Evolutionary conservation across 1,284 basidiomycete species (phyloP).

Genomic region (Leucoagaricus sp.): DNA sequence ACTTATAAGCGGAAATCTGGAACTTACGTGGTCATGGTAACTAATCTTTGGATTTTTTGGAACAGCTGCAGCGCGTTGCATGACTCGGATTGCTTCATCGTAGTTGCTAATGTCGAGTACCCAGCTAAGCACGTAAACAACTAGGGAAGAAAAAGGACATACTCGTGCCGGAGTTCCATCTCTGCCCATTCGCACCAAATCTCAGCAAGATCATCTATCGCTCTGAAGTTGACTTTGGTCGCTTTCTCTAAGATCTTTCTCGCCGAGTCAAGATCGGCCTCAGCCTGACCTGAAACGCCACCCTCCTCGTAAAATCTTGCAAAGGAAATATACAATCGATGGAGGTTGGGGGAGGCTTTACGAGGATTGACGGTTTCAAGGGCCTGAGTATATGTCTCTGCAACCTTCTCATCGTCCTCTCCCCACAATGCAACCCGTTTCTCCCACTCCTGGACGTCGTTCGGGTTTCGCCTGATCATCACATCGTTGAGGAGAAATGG

Average conservation of each 20-base stretch:
- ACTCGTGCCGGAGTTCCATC: slow-evolving; percentile 96
- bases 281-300: slow-evolving; percentile 76
- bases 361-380: slow-evolving; percentile 88
- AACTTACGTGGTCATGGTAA: slow-evolving; percentile 91
- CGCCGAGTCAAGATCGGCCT: slow-evolving; percentile 82
- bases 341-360: slow-evolving; percentile 90
- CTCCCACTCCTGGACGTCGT: slow-evolving; percentile 99
- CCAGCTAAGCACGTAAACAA: slow-evolving; percentile 17
- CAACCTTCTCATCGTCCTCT: slow-evolving; percentile 93
- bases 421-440: slow-evolving; percentile 95
- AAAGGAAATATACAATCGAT: slow-evolving; percentile 93
- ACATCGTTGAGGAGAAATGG: slow-evolving; percentile 99
- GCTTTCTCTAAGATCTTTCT: slow-evolving; percentile 93
- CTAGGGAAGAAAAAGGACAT: slow-evolving; percentile 34
- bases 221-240: slow-evolving; percentile 88
- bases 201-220: slow-evolving; percentile 98
- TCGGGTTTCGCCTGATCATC: slow-evolving; percentile 89
- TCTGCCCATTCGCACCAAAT: slow-evolving; percentile 99
- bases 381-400: slow-evolving; percentile 90
- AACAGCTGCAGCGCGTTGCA: slow-evolving; percentile 93
- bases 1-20: not conserved
- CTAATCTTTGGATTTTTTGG: slow-evolving; percentile 91
- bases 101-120: slow-evolving; percentile 69
- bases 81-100: slow-evolving; percentile 90
- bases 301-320: slow-evolving; percentile 98